phyloP scores from a whole-genome alignment of 768 basidiomycete genomes.

The Crepidotus variabilis region DNA sequence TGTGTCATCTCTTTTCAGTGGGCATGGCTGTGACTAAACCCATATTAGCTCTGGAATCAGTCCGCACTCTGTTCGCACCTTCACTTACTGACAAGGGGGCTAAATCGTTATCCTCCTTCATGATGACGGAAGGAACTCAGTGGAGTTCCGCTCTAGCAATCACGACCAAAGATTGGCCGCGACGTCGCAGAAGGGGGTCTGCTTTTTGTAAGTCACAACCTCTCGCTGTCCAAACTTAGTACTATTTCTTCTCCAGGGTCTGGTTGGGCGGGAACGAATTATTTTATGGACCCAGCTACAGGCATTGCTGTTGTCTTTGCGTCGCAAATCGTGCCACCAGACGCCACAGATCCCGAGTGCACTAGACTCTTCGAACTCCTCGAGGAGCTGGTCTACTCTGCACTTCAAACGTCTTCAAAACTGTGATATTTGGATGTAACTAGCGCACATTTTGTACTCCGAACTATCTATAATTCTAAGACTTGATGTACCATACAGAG shows the following conservation, averaged over 20 bases:
- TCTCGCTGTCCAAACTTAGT: neutral
- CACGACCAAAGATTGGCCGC: slow-evolving; percentile 22
- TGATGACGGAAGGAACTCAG: slow-evolving; percentile 15
- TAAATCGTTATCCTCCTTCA: slow-evolving; percentile 15
- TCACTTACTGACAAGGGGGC: slow-evolving; percentile 19
- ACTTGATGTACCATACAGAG: too few relatives aligned
- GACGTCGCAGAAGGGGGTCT: slow-evolving; percentile 24
- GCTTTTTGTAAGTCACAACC: slow-evolving; percentile 22
- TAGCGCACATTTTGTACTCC: too few relatives aligned
- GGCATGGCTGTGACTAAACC: slow-evolving; percentile 18
- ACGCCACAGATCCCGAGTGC: slow-evolving; percentile 4
- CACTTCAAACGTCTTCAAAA: slow-evolving; percentile 6
- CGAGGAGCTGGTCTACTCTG: slow-evolving; percentile 18
- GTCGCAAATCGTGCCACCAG: slow-evolving; percentile 14
- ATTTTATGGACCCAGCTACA: slow-evolving; percentile 20
- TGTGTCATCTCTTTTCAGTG: slow-evolving; percentile 12
- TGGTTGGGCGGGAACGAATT: slow-evolving; percentile 23
- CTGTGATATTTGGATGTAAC: neutral
- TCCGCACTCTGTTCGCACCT: slow-evolving; percentile 23
- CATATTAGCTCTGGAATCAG: slow-evolving; percentile 19
- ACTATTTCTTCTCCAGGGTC: slow-evolving; percentile 6
- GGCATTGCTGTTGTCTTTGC: slow-evolving; percentile 21
- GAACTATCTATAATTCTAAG: too few relatives aligned
- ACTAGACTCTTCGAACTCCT: slow-evolving; percentile 9
- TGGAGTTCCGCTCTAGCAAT: slow-evolving; percentile 28